Evolutionary conservation across 2,329 filamentous ascomycete genomes (phyloP).

Genomic region (Fusarium transvaalense): DNA sequence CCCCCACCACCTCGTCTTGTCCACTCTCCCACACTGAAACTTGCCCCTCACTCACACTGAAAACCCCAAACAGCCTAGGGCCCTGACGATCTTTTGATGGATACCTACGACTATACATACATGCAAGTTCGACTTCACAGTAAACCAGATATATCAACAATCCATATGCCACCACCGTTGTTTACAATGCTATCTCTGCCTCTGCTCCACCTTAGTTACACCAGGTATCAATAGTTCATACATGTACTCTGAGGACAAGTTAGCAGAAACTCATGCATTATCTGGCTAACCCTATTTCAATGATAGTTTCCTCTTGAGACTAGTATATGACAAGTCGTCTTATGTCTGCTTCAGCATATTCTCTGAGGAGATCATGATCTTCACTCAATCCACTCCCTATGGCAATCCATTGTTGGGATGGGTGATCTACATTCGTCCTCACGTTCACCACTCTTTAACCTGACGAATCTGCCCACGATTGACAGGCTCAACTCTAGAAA

Average conservation of each 20-base stretch:
- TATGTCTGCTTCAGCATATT: constrained; percentile 26
- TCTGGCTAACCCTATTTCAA: constrained; percentile 4
- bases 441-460: constrained; percentile 8
- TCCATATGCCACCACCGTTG: constrained; percentile 9
- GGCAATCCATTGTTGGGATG: not conserved
- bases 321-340: constrained; percentile 33
- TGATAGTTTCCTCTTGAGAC: not conserved
- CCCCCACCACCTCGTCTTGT: constrained; percentile 24
- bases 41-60: constrained; percentile 34
- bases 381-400: constrained; percentile 34
- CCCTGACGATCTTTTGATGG: constrained; percentile 45
- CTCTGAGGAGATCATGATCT: constrained; percentile 27
- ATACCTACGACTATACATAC: constrained; percentile 1
- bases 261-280: not conserved
- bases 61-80: constrained; percentile 36
- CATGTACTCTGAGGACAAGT: not conserved
- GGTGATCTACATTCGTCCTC: constrained; percentile 23
- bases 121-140: constrained; percentile 16
- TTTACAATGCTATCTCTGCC: constrained; percentile 17
- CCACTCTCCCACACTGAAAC: constrained; percentile 43
- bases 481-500: constrained; percentile 1
- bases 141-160: constrained; percentile 9
- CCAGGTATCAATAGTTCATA: constrained; percentile 21
- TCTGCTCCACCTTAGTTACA: constrained; percentile 28
- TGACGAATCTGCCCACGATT: not conserved